Conservation (phyloP, 2,329 filamentous ascomycete genomes). For the Aspergillus brasiliensis region DNA sequence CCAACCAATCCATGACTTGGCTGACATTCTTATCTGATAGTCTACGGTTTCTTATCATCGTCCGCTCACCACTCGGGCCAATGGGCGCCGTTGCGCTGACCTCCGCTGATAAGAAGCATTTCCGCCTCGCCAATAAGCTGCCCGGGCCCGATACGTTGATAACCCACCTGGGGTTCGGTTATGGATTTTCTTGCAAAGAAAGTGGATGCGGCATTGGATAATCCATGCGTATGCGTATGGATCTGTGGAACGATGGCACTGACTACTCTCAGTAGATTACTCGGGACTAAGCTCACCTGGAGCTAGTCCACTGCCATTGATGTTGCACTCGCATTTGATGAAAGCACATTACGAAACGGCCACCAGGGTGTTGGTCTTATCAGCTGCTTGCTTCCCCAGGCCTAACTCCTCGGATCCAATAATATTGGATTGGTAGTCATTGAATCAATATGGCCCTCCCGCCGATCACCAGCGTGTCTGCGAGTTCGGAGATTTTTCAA, state of each 20-base stretch:
- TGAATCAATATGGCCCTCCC: not conserved
- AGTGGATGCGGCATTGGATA: not conserved
- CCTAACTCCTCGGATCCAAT: constrained; percentile 5
- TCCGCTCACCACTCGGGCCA: not conserved
- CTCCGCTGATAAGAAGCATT: constrained; percentile 8
- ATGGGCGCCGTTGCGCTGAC: constrained; percentile 3
- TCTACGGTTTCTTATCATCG: constrained; percentile 3
- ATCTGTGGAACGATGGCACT: not conserved
- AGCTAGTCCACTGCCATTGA: not conserved
- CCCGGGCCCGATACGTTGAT: not conserved
- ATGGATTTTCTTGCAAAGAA: not conserved
- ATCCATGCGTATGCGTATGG: not conserved
- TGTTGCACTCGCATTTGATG: not conserved
- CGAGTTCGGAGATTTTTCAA: constrained; percentile 21
- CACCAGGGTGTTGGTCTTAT: not conserved
- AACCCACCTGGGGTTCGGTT: not conserved
- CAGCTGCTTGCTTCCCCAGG: not conserved
- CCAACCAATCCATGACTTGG: not conserved
- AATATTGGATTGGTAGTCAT: not conserved
- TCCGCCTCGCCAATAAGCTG: constrained; percentile 3
- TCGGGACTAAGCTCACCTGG: not conserved
- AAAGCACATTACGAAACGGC: constrained; percentile 2
- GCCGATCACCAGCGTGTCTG: constrained; percentile 16
- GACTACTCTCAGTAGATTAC: no score
- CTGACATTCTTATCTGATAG: not conserved